Base-by-base conservation (phyloP, 805 yeast species). In the Lachancea sp. region DNA sequence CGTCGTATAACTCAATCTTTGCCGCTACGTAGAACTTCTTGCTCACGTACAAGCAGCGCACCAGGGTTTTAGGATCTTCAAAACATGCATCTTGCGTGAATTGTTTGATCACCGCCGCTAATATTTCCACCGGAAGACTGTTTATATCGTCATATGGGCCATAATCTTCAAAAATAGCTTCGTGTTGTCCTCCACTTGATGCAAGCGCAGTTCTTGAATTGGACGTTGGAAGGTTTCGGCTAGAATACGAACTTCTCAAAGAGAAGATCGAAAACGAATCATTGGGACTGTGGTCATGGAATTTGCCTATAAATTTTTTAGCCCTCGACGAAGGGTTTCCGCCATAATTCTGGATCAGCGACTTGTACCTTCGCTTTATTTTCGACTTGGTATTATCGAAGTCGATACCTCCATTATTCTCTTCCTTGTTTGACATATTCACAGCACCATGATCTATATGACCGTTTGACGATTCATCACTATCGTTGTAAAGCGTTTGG, bases 1-100 rank as follows among this genome's bases (percentile, higher is more conserved):
- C 45, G 11, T 64, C 53, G 57, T 84, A 87, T 8, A 86, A 60
- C 18, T 70, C 66, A 4, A 71, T 71, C 48, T 77, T 74, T 2
- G 80, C 71, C 5, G 76, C 62, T 24, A 54, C 57, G 55, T 78
- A 72, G 48, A 82, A 71, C 25, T 61, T 52, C 42, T 65, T 72
- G 55, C 70, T 69, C 6, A 80, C 77, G 41, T 71, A 74, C 11
- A 84, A 58, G 42, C 75, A 63, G 34, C 55, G 55, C 0, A 76
- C 64, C 21, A 71, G 55, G 45, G 75, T 50, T 39, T 53, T 51
- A 46, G 71, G 69, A 25, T 70, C 72, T 20, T 57, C 36, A 8
- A 40, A 29, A 17, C 42, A 43, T 24, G 46, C 46, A 24, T 51
- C 55, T 29, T 37, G 37, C 30, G 46, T 43, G 9, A 13, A 18